These are phyloP conservation scores for Aurantiochytrium sp. DNA, from an alignment of 108 stramenopile genomes.

Conservation along the genomic window DNA sequence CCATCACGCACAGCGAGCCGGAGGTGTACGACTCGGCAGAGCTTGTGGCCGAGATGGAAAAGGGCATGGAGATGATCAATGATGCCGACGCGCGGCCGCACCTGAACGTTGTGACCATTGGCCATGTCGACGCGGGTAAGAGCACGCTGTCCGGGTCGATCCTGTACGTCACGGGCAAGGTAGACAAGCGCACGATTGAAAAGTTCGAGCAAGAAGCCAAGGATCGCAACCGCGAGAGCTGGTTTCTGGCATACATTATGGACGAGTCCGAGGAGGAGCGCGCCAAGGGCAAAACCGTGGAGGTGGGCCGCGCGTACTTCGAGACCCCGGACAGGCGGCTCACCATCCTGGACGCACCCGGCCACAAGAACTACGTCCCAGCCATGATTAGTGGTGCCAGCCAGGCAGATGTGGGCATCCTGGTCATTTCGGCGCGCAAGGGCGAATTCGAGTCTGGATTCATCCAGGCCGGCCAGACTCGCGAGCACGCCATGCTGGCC, in stretches of 20 bases:
- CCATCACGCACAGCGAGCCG: background rate
- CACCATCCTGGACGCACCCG: slow-evolving; percentile 98
- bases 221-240: slow-evolving; percentile 96
- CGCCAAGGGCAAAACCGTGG: slow-evolving; percentile 98
- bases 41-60: background rate
- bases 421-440: slow-evolving; percentile 96
- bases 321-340: slow-evolving; percentile 86
- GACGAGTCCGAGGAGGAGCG: slow-evolving; percentile 99
- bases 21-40: background rate
- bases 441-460: slow-evolving; percentile 99
- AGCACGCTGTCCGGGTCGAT: slow-evolving; percentile 95
- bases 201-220: slow-evolving; percentile 96
- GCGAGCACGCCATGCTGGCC: slow-evolving; percentile 97
- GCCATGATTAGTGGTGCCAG: slow-evolving; percentile 98
- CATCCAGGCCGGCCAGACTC: slow-evolving; percentile 95
- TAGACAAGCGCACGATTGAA: slow-evolving; percentile 98
- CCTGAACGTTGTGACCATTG: slow-evolving; percentile 30
- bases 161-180: slow-evolving; percentile 91
- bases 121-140: slow-evolving; percentile 92
- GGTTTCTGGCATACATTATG: slow-evolving; percentile 99
- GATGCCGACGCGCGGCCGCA: background rate
- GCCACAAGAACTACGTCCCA: slow-evolving; percentile 99
- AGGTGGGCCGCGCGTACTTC: slow-evolving; percentile 95
- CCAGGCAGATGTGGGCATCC: slow-evolving; percentile 94
- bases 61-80: background rate